Evolutionary conservation across 2,329 filamentous ascomycete species (phyloP), one percentile per base, ranked within the genome.

Genomic region (Cladosporium austrohemisphaericum): DNA sequence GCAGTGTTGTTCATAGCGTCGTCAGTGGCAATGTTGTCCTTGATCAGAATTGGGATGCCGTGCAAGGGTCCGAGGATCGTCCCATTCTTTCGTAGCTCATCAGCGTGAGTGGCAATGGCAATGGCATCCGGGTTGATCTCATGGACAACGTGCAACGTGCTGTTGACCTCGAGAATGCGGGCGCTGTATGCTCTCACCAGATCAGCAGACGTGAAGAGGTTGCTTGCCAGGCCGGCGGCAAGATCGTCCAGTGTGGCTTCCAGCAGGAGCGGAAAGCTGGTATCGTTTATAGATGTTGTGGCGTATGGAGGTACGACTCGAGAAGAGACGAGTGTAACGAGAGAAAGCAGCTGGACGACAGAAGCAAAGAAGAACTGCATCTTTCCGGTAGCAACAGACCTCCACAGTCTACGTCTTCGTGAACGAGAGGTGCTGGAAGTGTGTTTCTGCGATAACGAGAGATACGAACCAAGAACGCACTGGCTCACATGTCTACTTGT

Each of bases 1-100:
- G 82, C 76, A 1, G 78, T 81, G 54, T 79, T 85, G 58, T 81
- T 76, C 79, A 85, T 82, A 51, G 71, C 63, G 59, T 85, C 81
- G 2, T 67, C 62, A 0, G 82, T 85, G 11, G 77, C 81, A 41
- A 86, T 84, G 60, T 83, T 84, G 65, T 84, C 78, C 63, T 86
- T 86, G 66, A 86, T 71, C 4, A 85, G 65, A 19, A 86, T 76
- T 0, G 83, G 83, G 3, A 86, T 73, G 5, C 83, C 83, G 60
- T 86, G 81, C 0, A 85, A 69, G 2, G 79, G 79, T 0, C 78
- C 74, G 43, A 74, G 62, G 14, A 70, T 52, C 6, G 63, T 73
- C 1, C 77, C 76, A 57, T 66, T 68, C 16, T 64, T 65, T 14
- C 78, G 69, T 57, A 78, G 71, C 10, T 61, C 61, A 58, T 81